phyloP scores from a whole-genome alignment of 306 rosid species.

The Castanopsis chinensis region DNA sequence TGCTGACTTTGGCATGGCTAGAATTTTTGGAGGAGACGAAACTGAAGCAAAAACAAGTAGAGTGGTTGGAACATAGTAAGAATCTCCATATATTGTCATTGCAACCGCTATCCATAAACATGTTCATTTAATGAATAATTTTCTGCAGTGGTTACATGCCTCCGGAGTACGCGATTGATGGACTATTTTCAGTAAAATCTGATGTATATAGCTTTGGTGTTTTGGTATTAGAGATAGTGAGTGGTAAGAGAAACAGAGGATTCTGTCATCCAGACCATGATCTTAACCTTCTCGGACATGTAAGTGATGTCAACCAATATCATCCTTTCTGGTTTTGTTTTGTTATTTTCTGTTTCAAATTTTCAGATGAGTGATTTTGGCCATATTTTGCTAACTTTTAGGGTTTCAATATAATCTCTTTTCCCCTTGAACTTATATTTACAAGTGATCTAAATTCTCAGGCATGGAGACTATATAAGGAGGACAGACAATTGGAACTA shows the following conservation, averaged over 20 bases:
- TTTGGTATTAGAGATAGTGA: slow-evolving; percentile 41
- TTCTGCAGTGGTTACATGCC: slow-evolving; percentile 5
- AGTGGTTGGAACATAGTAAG: slow-evolving; percentile 59
- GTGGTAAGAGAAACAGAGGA: slow-evolving; percentile 50
- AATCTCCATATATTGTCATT: background rate
- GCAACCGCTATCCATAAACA: too few species aligned
- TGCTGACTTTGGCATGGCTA: slow-evolving; percentile 59
- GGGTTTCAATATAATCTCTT: background rate
- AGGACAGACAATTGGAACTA: too few species aligned
- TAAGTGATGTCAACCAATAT: background rate
- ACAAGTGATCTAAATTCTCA: background rate
- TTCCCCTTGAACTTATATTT: background rate
- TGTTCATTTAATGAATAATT: background rate
- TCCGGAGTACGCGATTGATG: background rate
- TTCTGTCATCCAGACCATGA: slow-evolving; percentile 27
- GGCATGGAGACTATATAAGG: too few species aligned
- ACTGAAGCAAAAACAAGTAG: slow-evolving; percentile 38
- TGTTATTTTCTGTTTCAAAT: background rate
- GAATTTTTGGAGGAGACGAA: slow-evolving; percentile 43
- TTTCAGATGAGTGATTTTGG: too few species aligned
- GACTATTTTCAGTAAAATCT: background rate
- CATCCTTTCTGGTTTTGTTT: background rate
- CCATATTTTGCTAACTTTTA: background rate
- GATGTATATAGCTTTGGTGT: slow-evolving; percentile 28
- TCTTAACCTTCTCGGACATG: slow-evolving; percentile 50